A percentile compares a stretch with the other conserved stretches of the same genome.
phyloP scores from a whole-genome alignment of 176 grass and related monocot species.

The Chloris gayana region DNA sequence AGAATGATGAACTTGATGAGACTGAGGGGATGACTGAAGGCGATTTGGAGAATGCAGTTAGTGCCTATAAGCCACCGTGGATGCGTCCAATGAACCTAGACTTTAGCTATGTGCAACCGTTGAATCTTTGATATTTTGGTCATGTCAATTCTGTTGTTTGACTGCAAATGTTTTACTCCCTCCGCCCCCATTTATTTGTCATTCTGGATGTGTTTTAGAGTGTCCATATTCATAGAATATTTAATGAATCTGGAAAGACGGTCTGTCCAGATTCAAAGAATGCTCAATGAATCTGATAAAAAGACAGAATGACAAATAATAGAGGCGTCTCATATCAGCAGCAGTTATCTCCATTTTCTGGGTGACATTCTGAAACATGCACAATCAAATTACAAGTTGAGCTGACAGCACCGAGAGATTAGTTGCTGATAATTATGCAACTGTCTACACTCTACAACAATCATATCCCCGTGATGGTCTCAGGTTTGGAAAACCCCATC shows the following conservation, averaged over 20 bases:
- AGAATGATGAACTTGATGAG: conserved; percentile 62
- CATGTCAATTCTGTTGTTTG: no score
- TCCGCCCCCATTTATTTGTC: no score
- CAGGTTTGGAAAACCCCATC: no score
- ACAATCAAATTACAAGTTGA: neutral
- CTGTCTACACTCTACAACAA: no score
- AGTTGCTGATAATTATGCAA: neutral
- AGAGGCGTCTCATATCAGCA: neutral
- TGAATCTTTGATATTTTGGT: conserved; percentile 46
- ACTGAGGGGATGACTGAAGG: conserved; percentile 15
- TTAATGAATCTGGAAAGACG: no score
- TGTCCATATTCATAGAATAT: no score
- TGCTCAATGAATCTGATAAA: no score
- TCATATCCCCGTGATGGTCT: no score
- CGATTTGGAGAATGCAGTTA: conserved; percentile 26
- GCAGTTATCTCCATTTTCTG: neutral
- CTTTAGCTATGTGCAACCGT: conserved; percentile 55
- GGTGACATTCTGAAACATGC: neutral
- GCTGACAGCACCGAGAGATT: neutral
- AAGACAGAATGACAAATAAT: no score
- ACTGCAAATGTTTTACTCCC: no score
- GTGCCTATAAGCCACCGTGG: conserved; percentile 69
- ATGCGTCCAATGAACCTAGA: conserved; percentile 51
- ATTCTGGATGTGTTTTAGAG: no score
- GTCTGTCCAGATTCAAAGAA: no score